Base-by-base conservation (phyloP, 495 filamentous ascomycete genomes). In the Xylaria longipes region DNA sequence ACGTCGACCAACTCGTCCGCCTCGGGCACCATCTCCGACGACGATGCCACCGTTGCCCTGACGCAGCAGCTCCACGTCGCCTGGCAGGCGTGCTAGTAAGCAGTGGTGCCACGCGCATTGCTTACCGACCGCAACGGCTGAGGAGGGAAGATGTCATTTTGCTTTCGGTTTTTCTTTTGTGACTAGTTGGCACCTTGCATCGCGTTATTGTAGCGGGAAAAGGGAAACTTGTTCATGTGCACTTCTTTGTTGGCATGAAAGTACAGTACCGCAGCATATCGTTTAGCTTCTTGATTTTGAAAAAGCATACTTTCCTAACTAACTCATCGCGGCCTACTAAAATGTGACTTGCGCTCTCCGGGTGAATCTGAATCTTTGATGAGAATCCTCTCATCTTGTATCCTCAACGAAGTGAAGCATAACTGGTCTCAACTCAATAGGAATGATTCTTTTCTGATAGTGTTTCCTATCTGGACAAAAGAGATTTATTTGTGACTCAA, bases 31-130 rank as follows among this genome's bases (percentile, higher is more conserved):
- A 79, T 88, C 75, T 85, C 84, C 48, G 83, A 88, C 79, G 86
- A 88, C 75, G 86, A 88, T 71, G 86, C 86, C 70, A 88, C 86
- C 46, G 81, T 87, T 65, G 82, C 83, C 61, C 86, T 88, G 77
- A 87, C 84, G 35, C 85, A 88, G 77, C 84, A 87, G 79, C 50
- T 87, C 67, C 84, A 88, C 78, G 81, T 88, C 71, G 74, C 77
- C 68, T 88, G 86, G 86, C 78, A 79, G 73, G 62, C 77, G 25
- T 88, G 86, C 76, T 82, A 76, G 65, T 77, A 73, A 65, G 56
- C 43, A 35, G 65, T 9, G 37, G 15, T 11, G 4, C 22, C 7
- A 15, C 37, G n/a, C 17, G 14, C 29, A n/a, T 63, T 25, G 25
- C 60, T 63, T 39, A 20, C 39, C n/a, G 2, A 43, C 22, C 14